Conservation (phyloP, 768 basidiomycete species). For the Holtermanniella nyarrowii region DNA sequence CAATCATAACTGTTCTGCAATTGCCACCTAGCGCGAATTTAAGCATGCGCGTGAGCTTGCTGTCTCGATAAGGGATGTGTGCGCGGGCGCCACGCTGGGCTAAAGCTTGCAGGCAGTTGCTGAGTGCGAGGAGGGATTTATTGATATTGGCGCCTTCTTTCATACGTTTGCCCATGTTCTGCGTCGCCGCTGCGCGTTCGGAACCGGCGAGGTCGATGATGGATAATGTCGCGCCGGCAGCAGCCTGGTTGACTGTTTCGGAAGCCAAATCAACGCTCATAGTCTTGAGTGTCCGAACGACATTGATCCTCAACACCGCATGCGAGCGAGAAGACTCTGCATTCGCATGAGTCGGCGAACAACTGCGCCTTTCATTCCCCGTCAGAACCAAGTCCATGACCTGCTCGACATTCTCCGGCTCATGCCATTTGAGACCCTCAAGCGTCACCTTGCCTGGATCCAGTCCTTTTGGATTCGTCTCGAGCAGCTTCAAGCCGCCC, state of each 20-base stretch:
- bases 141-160: conserved; percentile 99
- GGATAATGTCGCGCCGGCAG: conserved; percentile 64
- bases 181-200: conserved; percentile 90
- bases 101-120: conserved; percentile 96
- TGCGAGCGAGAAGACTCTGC: conserved; percentile 95
- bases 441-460: conserved; percentile 57
- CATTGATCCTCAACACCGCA: conserved; percentile 91
- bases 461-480: conserved; percentile 57
- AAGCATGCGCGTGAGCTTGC: conserved; percentile 91
- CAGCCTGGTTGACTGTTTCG: conserved; percentile 50
- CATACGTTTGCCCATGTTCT: conserved; percentile 96
- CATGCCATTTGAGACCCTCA: conserved; percentile 68
- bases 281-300: conserved; percentile 66
- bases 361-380: conserved; percentile 79
- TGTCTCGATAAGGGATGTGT: conserved; percentile 94
- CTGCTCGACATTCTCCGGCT: conserved; percentile 73
- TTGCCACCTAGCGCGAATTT: conserved; percentile 98
- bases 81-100: conserved; percentile 82
- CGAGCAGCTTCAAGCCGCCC: conserved; percentile 84
- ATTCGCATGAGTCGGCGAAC: conserved; percentile 92
- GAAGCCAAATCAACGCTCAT: conserved; percentile 68
- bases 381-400: conserved; percentile 86
- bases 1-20: conserved; percentile 99
- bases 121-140: conserved; percentile 90
- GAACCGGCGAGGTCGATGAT: conserved; percentile 98